Percentiles rank a stretch among this genome's conserved stretches.
These are phyloP conservation scores for Huntiella savannae DNA, from an alignment of 2,329 filamentous ascomycete species.

Conservation along the genomic window DNA sequence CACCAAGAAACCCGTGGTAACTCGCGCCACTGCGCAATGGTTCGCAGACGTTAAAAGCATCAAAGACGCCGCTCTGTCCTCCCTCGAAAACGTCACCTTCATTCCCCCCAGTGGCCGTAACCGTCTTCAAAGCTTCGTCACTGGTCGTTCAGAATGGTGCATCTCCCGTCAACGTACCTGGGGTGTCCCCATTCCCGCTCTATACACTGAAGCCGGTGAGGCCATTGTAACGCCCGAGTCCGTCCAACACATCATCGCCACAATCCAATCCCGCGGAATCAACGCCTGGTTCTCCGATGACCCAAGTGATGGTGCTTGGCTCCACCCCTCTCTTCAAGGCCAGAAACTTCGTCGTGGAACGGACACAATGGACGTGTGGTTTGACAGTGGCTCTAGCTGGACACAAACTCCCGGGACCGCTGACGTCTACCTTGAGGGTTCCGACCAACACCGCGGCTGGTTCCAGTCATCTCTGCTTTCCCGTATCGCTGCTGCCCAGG, in stretches of 20 bases:
- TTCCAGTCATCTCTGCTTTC: conserved; percentile 94
- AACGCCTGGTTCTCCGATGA: conserved; percentile 89
- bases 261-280: conserved; percentile 60
- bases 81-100: conserved; percentile 56
- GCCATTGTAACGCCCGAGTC: conserved; percentile 63
- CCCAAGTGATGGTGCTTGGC: conserved; percentile 57
- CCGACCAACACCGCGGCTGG: conserved; percentile 94
- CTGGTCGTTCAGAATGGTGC: conserved; percentile 86
- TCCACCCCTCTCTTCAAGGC: conserved; percentile 41
- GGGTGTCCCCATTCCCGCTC: conserved; percentile 87
- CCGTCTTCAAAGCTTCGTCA: conserved; percentile 69
- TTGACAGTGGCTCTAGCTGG: conserved; percentile 95
- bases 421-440: conserved; percentile 84
- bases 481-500: conserved; percentile 36
- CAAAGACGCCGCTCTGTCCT: conserved; percentile 50
- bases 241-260: conserved; percentile 65
- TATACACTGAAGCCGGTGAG: conserved; percentile 56
- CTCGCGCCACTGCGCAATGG: conserved; percentile 90
- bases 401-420: conserved; percentile 38
- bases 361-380: conserved; percentile 99
- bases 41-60: conserved; percentile 82
- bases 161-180: conserved; percentile 90
- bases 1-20: conserved; percentile 79
- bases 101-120: conserved; percentile 55
- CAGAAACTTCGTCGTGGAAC: conserved; percentile 52